Conservation (phyloP, 306 rosid species). For the Fragaria ananassa region DNA sequence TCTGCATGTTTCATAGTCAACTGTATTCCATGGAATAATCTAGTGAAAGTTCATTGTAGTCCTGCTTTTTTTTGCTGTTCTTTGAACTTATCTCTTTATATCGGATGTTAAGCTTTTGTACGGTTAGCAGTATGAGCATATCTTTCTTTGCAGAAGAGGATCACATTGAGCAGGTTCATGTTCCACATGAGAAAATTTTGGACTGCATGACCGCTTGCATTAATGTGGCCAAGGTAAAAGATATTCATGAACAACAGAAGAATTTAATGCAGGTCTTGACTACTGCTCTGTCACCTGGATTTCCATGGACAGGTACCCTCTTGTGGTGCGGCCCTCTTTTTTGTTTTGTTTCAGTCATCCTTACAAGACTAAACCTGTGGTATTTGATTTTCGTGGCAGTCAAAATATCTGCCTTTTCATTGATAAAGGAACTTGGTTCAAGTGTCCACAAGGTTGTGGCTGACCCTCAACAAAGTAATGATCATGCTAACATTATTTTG, state of each 20-base stretch:
- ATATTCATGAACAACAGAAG: slow-evolving; percentile 68
- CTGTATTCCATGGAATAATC: background rate
- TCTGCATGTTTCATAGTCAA: background rate
- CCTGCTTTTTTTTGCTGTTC: background rate
- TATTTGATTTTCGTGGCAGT: slow-evolving; percentile 46
- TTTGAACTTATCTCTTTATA: background rate
- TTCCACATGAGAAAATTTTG: slow-evolving; percentile 71
- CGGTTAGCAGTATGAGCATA: slow-evolving; percentile 1
- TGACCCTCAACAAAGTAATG: slow-evolving; percentile 37
- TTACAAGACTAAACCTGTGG: slow-evolving; percentile 13
- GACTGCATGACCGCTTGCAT: slow-evolving; percentile 82
- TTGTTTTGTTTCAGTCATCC: background rate
- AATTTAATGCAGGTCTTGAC: slow-evolving; percentile 50
- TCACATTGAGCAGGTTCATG: slow-evolving; percentile 42
- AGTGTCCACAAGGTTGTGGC: slow-evolving; percentile 44
- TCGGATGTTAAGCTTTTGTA: background rate
- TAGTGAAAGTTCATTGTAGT: background rate
- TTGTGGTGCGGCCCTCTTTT: slow-evolving; percentile 8
- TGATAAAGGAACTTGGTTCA: slow-evolving; percentile 74
- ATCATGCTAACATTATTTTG: slow-evolving; percentile 39
- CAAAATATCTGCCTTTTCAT: slow-evolving; percentile 65
- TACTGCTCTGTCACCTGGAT: slow-evolving; percentile 51
- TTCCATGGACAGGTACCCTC: slow-evolving; percentile 83
- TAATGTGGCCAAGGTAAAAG: slow-evolving; percentile 62
- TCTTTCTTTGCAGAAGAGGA: slow-evolving; percentile 44